Conservation (phyloP, 2,329 filamentous ascomycete species). For the Ophiocordyceps camponoti-leonardi region DNA sequence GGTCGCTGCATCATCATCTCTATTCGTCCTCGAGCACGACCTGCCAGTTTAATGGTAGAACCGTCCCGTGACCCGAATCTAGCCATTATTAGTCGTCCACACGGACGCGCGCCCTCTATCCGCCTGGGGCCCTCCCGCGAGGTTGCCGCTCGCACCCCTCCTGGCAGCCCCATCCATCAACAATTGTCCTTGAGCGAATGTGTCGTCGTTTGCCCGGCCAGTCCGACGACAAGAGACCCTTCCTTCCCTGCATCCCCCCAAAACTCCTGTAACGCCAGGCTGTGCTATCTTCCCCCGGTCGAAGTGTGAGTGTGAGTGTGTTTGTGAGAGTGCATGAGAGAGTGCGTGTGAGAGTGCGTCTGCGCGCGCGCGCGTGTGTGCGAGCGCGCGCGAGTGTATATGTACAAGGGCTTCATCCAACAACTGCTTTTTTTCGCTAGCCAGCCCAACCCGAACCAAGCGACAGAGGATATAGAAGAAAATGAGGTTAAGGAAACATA, state of each 20-base stretch:
- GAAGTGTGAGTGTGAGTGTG: neutral
- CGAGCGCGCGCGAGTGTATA: no score
- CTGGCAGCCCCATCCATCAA: neutral
- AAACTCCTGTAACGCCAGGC: slow-evolving; percentile 3
- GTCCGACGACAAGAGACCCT: neutral
- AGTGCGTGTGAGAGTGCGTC: no score
- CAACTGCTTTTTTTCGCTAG: neutral
- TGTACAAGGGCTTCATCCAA: neutral
- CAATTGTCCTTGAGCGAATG: neutral
- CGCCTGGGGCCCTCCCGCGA: neutral
- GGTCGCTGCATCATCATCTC: neutral
- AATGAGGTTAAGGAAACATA: neutral
- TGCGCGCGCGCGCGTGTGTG: neutral
- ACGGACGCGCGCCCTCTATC: neutral
- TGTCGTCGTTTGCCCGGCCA: neutral
- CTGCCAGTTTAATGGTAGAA: neutral
- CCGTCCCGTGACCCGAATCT: neutral
- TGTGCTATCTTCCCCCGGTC: neutral
- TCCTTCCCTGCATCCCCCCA: neutral
- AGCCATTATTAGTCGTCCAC: neutral
- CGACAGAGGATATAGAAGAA: neutral
- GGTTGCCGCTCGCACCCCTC: neutral
- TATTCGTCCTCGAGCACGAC: neutral
- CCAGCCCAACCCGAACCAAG: neutral
- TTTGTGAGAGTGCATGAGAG: neutral